A percentile compares a stretch with the other conserved stretches of the same genome.
Conservation (phyloP, 2,329 filamentous ascomycete genomes). For the Zymoseptoria tritici region DNA sequence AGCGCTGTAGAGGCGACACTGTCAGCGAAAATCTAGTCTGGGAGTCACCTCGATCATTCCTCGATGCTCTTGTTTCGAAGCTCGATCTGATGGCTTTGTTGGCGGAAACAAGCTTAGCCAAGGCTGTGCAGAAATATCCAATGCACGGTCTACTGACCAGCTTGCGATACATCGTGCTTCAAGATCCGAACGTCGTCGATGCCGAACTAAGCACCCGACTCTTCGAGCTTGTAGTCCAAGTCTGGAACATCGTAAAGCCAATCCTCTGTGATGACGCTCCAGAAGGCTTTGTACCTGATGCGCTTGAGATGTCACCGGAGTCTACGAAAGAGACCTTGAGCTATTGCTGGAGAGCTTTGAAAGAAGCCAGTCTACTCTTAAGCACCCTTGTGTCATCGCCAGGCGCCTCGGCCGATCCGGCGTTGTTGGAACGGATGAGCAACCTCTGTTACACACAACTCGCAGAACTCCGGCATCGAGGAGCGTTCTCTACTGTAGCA, state of each 20-base stretch:
- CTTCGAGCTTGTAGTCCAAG: conserved; percentile 49
- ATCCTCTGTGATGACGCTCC: conserved; percentile 91
- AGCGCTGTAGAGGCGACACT: background rate
- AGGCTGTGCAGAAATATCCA: conserved; percentile 46
- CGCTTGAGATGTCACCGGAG: conserved; percentile 63
- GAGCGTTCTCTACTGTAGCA: conserved; percentile 88
- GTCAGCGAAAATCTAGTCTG: background rate
- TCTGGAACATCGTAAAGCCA: conserved; percentile 69
- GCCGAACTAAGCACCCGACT: conserved; percentile 3
- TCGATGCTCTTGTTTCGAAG: conserved; percentile 51
- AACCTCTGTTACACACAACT: conserved; percentile 74
- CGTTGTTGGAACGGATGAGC: conserved; percentile 10
- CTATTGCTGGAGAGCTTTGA: conserved; percentile 90
- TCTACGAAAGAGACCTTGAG: conserved; percentile 85
- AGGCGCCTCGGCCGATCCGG: background rate
- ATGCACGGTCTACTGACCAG: conserved; percentile 36
- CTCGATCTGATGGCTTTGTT: conserved; percentile 58
- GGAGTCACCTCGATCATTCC: conserved; percentile 41
- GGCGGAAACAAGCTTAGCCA: conserved; percentile 58
- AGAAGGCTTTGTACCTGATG: conserved; percentile 75
- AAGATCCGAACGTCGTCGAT: conserved; percentile 20
- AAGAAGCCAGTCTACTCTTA: conserved; percentile 69
- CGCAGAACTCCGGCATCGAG: conserved; percentile 74
- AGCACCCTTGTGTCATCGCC: conserved; percentile 7
- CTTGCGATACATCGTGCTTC: conserved; percentile 23